Evolutionary conservation across 2,329 filamentous ascomycete genomes (phyloP).

Genomic region (Colletotrichum lupini): DNA sequence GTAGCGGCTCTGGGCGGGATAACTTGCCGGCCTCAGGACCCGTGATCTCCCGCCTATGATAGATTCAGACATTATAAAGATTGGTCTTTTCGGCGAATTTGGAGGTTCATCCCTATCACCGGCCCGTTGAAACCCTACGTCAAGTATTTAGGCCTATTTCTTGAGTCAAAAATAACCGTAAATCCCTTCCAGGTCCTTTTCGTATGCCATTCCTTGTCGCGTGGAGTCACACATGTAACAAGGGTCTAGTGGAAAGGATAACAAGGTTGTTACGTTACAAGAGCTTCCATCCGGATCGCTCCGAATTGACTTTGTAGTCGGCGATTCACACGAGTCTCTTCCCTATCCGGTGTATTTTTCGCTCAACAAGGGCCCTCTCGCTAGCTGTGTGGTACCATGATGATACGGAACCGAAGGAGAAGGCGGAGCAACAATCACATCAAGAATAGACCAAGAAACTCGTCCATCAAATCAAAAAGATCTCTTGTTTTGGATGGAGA

Average conservation of each 20-base stretch:
- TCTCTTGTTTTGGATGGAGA: not conserved
- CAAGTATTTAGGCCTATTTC: fast-evolving
- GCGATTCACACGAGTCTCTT: not conserved
- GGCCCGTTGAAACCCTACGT: not conserved
- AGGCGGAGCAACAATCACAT: not conserved
- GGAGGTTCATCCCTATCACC: not conserved
- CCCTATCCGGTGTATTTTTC: not conserved
- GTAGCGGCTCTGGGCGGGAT: not conserved
- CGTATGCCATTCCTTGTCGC: not conserved
- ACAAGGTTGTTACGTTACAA: not conserved
- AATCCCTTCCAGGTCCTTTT: not conserved
- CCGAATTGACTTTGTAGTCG: not conserved
- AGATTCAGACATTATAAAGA: not conserved
- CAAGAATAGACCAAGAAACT: not conserved
- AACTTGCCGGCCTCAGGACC: not conserved
- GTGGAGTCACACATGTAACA: not conserved
- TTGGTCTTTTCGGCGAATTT: not conserved
- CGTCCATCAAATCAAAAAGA: not conserved
- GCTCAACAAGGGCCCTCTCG: not conserved
- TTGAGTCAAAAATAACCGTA: not conserved
- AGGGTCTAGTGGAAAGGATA: not conserved
- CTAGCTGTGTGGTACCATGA: not conserved
- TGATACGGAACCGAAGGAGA: not conserved
- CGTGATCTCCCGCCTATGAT: not conserved
- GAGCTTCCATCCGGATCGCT: not conserved